Evolutionary conservation across 805 yeast species (phyloP).

Genomic region (Starmerella khaoyaiensis): DNA sequence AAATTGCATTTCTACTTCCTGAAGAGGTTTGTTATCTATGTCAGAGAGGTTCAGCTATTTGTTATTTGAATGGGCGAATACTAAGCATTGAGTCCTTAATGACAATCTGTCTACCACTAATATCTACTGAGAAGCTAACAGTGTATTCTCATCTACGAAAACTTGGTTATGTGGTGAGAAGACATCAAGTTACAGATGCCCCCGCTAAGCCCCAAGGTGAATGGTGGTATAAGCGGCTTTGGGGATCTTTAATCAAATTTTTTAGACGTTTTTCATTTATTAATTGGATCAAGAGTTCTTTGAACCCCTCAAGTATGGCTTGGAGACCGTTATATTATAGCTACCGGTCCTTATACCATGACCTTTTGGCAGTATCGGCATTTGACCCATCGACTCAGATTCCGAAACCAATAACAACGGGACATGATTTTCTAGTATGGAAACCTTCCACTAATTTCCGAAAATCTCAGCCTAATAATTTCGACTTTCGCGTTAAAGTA

Average conservation of each 20-base stretch:
- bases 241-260: too few relatives aligned
- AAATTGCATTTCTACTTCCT: conserved; percentile 40
- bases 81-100: conserved; percentile 56
- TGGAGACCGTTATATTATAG: conserved; percentile 19
- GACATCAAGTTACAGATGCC: conserved; percentile 1
- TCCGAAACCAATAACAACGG: conserved; percentile 2
- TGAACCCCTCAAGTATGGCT: too few relatives aligned
- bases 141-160: conserved; percentile 66
- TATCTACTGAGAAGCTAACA: conserved; percentile 25
- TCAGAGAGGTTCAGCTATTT: conserved; percentile 61
- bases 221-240: too few relatives aligned
- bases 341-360: conserved; percentile 15
- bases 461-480: conserved; percentile 50
- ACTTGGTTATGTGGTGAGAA: conserved; percentile 56
- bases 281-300: too few relatives aligned
- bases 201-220: too few relatives aligned
- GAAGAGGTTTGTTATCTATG: conserved; percentile 66
- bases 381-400: background rate
- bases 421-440: conserved; percentile 62
- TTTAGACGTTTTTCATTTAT: too few relatives aligned
- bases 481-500: conserved; percentile 63
- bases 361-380: conserved; percentile 12
- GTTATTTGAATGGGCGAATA: conserved; percentile 30
- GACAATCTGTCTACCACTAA: conserved; percentile 31
- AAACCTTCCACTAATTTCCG: conserved; percentile 59